Percentiles rank a stretch among this genome's conserved stretches.
Evolutionary conservation across 2,329 filamentous ascomycete genomes (phyloP).

Genomic region (Corynespora cassiicola): DNA sequence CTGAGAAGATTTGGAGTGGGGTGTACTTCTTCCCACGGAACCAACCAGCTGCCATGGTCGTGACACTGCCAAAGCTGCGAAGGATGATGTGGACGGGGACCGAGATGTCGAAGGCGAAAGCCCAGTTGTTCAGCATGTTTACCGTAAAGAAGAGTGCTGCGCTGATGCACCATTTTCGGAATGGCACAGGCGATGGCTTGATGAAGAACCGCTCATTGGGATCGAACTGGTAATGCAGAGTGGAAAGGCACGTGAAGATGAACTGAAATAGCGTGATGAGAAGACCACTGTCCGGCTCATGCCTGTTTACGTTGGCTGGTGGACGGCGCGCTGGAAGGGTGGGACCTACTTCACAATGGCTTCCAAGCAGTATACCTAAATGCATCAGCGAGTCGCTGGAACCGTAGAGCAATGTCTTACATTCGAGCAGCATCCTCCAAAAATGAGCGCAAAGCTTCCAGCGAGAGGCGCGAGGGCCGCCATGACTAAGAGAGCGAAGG

Average conservation of each 20-base stretch:
- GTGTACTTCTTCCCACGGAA: slow-evolving; percentile 87
- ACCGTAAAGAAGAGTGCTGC: slow-evolving; percentile 91
- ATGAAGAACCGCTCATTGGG: slow-evolving; percentile 73
- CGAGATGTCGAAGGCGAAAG: slow-evolving; percentile 95
- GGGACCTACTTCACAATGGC: slow-evolving; percentile 85
- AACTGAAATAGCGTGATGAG: slow-evolving; percentile 60
- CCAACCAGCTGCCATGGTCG: slow-evolving; percentile 90
- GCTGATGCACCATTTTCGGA: slow-evolving; percentile 85
- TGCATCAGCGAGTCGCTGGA: slow-evolving; percentile 12
- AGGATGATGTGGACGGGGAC: slow-evolving; percentile 97
- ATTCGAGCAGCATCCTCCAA: slow-evolving; percentile 95
- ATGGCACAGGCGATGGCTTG: slow-evolving; percentile 77
- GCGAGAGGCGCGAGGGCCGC: slow-evolving; percentile 43
- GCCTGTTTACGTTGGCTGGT: slow-evolving; percentile 56
- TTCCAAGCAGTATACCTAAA: slow-evolving; percentile 91
- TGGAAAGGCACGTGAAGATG: slow-evolving; percentile 67
- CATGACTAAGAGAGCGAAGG: slow-evolving; percentile 24
- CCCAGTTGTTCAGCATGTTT: slow-evolving; percentile 96
- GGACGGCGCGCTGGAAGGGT: too few relatives aligned
- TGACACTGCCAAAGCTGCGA: slow-evolving; percentile 92
- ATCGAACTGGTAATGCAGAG: slow-evolving; percentile 54
- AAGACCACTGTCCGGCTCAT: slow-evolving; percentile 86
- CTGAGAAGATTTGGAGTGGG: slow-evolving; percentile 78
- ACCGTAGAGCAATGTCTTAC: slow-evolving; percentile 56
- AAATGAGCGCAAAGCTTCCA: slow-evolving; percentile 81